Base-by-base conservation (phyloP, 2,329 filamentous ascomycete genomes). In the Paramyrothecium sp. region DNA sequence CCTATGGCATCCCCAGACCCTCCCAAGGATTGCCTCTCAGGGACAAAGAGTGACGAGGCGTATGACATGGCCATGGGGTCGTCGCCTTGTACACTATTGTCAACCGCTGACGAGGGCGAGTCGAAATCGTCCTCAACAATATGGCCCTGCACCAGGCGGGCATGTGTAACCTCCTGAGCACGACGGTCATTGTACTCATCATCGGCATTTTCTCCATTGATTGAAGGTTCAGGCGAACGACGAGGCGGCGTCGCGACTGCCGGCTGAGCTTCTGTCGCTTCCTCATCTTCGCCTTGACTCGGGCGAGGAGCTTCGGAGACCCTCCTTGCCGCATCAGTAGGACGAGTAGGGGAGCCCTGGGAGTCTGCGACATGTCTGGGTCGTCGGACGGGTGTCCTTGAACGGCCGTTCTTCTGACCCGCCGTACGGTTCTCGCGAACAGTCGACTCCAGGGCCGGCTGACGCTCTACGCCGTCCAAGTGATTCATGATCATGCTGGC, bases 101-200 rank as follows among this genome's bases (percentile, higher is more conserved):
- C 85, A n/a, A 86, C 82, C 10, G 87, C 86, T 20, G 89, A 94
- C 60, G 83, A 81, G 17, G 92, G 89, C 1, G 92, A 96, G 2
- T 90, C 89, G 68, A 92, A 94, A 70, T 97, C 90, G 70, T 97
- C 95, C 61, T 96, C 91, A 12, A 99, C 95, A 63, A 99, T 89
- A 70, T 98, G 95, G 16, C 95, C 95, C 65, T 97, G 92, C 10
- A 98, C 86, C 48, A 99, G 81, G 54, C 95, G 89, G 11, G 92
- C 94, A 58, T 93, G 94, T 47, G 93, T 96, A 51, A 99, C 93
- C 70, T 98, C 93, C 46, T 89, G 85, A 19, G 91, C 92, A 57
- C 91, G 89, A 71, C 91, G 85, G 66, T 97, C 92, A 55, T 89
- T 90, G 66, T 90, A 92, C 58, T 87, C 78, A 30, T 75, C 71